Evolutionary conservation across 2,329 filamentous ascomycete genomes (phyloP), one percentile per base, ranked within the genome.

Genomic region (Aspergillus ochraceus): DNA sequence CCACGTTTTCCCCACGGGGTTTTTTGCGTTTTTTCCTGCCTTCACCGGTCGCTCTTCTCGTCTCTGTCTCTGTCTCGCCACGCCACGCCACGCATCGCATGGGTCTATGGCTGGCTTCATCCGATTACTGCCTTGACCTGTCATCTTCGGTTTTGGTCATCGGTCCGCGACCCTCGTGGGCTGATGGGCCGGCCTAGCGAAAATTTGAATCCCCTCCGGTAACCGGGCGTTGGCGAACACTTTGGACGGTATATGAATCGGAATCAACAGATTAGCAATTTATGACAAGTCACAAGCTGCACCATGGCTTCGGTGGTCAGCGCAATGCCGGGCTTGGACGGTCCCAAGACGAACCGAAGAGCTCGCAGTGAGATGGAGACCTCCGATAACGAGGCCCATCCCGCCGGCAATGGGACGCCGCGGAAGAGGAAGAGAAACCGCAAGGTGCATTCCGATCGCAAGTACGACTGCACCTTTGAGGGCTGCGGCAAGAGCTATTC

Each of bases 401-500:
- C 57, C 42, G 54, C 60, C 4, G n/a, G 58, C 29, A 53, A 63
- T 45, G 61, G 42, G 3, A 47, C 60, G n/a, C 29, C 60, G 24
- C 66, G 60, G 52, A 66, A 67, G 47, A 59, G 63, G 24, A 68
- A 67, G 57, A 74, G 80, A 60, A 77, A 73, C 59, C 75, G 78
- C 54, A 81, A 81, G 61, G 74, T 76, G 36, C 75, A 75, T 50
- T 68, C 77, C 39, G 80, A 82, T 60, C 80, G 79, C 65, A 82
- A 81, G 70, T 94, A 92, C 64, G 88, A 90, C 70, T 99, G 95
- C 73, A 88, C 90, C 5, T 87, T 92, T 60, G 88, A 91, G 65
- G 91, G 90, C 45, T 99, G 95, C 70, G 93, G 92, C 46, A 99
- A 97, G 82, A 96, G 90, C 73, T 99, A 99, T 75, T 97, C 94